A percentile compares a stretch with the other conserved stretches of the same genome.
Conservation (phyloP, 2,329 filamentous ascomycete species). For the Aspergillus unguis region DNA sequence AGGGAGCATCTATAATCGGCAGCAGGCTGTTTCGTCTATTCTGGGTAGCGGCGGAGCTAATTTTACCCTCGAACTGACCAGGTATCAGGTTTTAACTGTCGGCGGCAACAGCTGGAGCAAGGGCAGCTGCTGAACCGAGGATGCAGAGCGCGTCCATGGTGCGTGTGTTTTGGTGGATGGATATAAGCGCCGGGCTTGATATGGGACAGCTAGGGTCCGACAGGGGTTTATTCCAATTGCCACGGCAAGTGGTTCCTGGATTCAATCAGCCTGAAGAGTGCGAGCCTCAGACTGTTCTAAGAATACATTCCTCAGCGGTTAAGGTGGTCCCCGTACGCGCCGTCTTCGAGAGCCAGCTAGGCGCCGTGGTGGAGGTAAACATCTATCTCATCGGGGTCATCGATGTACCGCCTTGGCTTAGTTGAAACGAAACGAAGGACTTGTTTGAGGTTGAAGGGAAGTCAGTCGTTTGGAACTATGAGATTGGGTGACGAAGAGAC, state of each 20-base stretch:
- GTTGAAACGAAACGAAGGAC: constrained; percentile 11
- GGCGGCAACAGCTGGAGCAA: constrained; percentile 20
- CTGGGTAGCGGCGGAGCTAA: constrained; percentile 18
- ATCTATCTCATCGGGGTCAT: constrained; percentile 9
- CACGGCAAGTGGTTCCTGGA: constrained; percentile 7
- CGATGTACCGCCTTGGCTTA: constrained; percentile 11
- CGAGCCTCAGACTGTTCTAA: constrained; percentile 23
- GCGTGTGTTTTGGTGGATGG: constrained; percentile 10
- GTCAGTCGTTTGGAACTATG: neutral
- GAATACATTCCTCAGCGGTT: constrained; percentile 17
- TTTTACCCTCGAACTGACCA: constrained; percentile 12
- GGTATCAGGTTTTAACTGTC: constrained; percentile 12
- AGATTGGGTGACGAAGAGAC: constrained; percentile 7
- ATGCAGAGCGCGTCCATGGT: constrained; percentile 8
- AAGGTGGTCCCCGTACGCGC: constrained; percentile 28
- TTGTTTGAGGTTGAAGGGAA: neutral
- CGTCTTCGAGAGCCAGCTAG: constrained; percentile 16
- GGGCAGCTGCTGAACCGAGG: neutral
- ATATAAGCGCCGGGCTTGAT: constrained; percentile 19
- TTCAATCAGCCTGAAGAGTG: constrained; percentile 3
- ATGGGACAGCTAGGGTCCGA: constrained; percentile 9
- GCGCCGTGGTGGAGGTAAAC: constrained; percentile 23
- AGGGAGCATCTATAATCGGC: constrained; percentile 25
- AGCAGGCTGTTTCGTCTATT: constrained; percentile 27
- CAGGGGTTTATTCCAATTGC: constrained; percentile 11